A percentile compares a stretch with the other conserved stretches of the same genome.
Conservation (phyloP, 331 rosid species). For the Stylosanthes scabra region DNA sequence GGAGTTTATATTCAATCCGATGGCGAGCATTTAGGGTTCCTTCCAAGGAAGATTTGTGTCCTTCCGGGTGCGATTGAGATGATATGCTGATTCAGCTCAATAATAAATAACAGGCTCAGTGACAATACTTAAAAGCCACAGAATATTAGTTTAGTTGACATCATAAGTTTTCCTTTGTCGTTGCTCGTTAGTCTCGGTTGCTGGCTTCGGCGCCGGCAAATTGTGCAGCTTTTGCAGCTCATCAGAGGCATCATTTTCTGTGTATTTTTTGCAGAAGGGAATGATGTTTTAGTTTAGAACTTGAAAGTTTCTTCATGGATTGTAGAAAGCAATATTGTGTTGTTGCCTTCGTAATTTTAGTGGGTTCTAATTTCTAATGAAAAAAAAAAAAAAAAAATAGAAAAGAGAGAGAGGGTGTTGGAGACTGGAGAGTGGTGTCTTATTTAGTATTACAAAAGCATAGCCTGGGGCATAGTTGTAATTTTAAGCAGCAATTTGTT, state of each 20-base stretch:
- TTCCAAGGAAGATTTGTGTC: conserved; percentile 76
- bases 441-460: neutral
- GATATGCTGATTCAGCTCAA: conserved; percentile 62
- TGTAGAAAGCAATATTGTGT: neutral
- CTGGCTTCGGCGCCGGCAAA: conserved; percentile 18
- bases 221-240: neutral
- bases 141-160: conserved; percentile 1
- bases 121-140: neutral
- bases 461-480: conserved; percentile 12
- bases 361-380: conserved; percentile 17
- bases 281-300: neutral
- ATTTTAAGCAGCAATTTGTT: conserved; percentile 23
- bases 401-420: conserved; percentile 5
- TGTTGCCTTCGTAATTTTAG: conserved; percentile 32
- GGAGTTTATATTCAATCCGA: conserved; percentile 84
- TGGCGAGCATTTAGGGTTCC: conserved; percentile 92
- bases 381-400: neutral
- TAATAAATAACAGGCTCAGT: neutral
- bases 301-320: conserved; percentile 1
- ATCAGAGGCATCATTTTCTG: neutral
- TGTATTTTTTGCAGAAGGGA: neutral
- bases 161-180: neutral
- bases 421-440: neutral
- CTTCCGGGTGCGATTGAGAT: conserved; percentile 84
- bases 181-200: neutral